These are phyloP conservation scores for Lasiosphaeriaceae sp. DNA, from an alignment of 495 filamentous ascomycete species.

Conservation along the genomic window DNA sequence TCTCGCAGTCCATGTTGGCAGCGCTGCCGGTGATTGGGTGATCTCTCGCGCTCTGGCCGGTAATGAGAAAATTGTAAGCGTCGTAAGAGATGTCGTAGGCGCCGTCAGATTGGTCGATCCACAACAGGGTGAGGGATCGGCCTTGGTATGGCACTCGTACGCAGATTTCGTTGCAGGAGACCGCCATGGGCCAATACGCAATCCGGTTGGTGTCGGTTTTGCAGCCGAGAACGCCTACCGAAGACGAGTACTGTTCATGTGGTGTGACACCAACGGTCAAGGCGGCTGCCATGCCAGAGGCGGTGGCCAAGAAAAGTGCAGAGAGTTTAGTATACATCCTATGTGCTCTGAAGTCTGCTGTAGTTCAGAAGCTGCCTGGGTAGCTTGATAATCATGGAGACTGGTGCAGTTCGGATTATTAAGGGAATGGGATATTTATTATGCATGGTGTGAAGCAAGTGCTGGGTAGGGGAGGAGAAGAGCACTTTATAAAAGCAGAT, in stretches of 20 bases:
- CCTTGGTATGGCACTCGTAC: slow-evolving; percentile 39
- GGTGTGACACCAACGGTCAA: slow-evolving; percentile 44
- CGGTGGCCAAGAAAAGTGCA: slow-evolving; percentile 21
- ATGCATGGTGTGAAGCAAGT: too few species aligned
- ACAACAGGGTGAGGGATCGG: slow-evolving; percentile 39
- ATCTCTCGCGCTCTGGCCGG: slow-evolving; percentile 40
- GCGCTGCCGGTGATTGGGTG: slow-evolving; percentile 39
- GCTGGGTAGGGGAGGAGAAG: too few species aligned
- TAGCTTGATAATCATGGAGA: neutral
- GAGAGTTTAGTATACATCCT: neutral
- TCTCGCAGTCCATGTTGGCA: slow-evolving; percentile 38
- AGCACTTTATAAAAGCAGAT: too few species aligned
- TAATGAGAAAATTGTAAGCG: slow-evolving; percentile 47
- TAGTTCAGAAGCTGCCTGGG: neutral
- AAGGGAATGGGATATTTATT: neutral
- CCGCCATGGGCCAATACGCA: slow-evolving; percentile 45
- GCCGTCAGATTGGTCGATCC: slow-evolving; percentile 44
- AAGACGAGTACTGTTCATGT: slow-evolving; percentile 47
- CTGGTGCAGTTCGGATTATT: neutral
- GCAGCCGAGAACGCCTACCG: slow-evolving; percentile 47
- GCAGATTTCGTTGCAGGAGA: slow-evolving; percentile 48
- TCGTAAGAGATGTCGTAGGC: slow-evolving; percentile 49
- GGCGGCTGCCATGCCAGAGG: slow-evolving; percentile 17
- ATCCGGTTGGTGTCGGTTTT: slow-evolving; percentile 46
- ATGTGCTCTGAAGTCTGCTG: neutral